Evolutionary conservation across 345 rosid genomes (phyloP).

Genomic region (Draba incana): DNA sequence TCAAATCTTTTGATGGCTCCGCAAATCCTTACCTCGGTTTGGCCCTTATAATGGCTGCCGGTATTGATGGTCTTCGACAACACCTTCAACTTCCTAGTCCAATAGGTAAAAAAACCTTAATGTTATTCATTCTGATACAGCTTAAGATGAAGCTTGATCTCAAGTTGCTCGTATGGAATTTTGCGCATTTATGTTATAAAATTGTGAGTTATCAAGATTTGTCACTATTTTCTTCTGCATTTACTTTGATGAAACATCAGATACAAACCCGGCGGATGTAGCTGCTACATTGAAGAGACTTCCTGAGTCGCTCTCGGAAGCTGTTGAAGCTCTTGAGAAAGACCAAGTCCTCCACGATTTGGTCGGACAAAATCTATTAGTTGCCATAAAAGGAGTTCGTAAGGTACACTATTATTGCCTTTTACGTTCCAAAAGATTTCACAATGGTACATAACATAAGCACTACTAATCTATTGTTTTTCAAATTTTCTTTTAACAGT

Average conservation of each 20-base stretch:
- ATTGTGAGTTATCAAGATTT: no score
- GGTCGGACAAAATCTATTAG: conserved; percentile 74
- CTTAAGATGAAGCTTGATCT: neutral
- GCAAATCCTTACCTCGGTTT: conserved; percentile 86
- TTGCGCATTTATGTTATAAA: neutral
- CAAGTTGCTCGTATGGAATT: no score
- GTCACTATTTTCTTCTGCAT: neutral
- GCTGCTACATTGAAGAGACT: conserved; percentile 61
- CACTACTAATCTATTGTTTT: neutral
- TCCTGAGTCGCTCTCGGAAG: conserved; percentile 72
- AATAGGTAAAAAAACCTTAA: conserved; percentile 50
- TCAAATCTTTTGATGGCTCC: conserved; percentile 87
- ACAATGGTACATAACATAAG: neutral
- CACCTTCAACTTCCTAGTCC: conserved; percentile 76
- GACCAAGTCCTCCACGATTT: conserved; percentile 59
- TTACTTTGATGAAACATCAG: conserved; percentile 46
- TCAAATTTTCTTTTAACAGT: conserved; percentile 44
- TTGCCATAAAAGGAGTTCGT: conserved; percentile 76
- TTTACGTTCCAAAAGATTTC: neutral
- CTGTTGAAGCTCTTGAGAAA: conserved; percentile 68
- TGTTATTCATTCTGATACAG: neutral
- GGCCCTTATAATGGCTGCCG: conserved; percentile 79
- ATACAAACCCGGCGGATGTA: conserved; percentile 61
- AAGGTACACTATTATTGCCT: conserved; percentile 53
- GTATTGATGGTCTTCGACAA: conserved; percentile 84